A percentile compares a stretch with the other conserved stretches of the same genome.
phyloP scores from a whole-genome alignment of 352 stramenopile genomes.

The Globisporangium solare region DNA sequence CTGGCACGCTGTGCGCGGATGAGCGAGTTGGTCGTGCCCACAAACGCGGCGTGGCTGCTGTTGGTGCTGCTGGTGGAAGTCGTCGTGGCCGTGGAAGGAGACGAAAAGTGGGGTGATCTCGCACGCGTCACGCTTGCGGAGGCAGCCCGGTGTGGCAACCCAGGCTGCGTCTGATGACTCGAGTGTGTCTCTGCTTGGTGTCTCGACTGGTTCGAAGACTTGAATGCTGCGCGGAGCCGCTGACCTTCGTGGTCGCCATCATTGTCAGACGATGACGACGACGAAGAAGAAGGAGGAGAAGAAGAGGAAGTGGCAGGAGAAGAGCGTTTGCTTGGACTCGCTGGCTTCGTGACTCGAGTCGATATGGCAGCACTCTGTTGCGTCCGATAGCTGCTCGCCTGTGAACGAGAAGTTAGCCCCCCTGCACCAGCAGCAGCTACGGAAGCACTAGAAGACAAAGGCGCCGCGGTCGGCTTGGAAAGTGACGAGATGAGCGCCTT shows the following conservation, averaged over 20 bases:
- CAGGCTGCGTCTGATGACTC: background rate
- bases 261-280: conserved; percentile 6
- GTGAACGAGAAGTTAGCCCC: background rate
- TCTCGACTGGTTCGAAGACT: background rate
- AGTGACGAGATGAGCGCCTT: conserved; percentile 40
- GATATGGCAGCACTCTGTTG: conserved; percentile 2
- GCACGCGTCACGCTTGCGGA: conserved; percentile 19
- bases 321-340: conserved; percentile 11
- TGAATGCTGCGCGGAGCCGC: conserved; percentile 4
- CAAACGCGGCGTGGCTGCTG: conserved; percentile 22
- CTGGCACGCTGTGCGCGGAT: conserved; percentile 53
- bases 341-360: background rate
- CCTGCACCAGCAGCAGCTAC: background rate
- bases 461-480: conserved; percentile 1
- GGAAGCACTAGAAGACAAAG: too few species aligned
- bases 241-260: conserved; percentile 8
- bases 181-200: background rate
- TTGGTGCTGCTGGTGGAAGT: background rate
- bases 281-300: conserved; percentile 15
- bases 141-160: conserved; percentile 6
- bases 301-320: conserved; percentile 22
- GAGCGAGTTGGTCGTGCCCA: conserved; percentile 60
- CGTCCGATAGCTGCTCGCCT: background rate
- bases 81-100: background rate
- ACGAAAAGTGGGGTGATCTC: conserved; percentile 5